phyloP scores from a whole-genome alignment of 768 basidiomycete genomes.

The Boletus sp. region DNA sequence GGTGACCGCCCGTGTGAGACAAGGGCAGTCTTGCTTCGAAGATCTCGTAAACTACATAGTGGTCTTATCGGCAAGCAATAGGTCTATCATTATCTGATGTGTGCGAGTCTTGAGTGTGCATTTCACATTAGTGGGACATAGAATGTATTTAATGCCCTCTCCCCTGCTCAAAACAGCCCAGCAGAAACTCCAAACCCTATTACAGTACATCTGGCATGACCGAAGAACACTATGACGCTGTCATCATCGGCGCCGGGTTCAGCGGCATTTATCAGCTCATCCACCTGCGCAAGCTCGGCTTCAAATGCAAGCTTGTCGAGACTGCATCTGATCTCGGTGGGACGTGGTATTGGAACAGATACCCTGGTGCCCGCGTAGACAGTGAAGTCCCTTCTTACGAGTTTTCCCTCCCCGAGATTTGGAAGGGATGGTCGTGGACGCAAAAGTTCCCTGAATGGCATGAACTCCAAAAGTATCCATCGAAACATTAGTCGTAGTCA shows the following conservation, averaged over 20 bases:
- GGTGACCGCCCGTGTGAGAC: too few relatives aligned
- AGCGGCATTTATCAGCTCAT: constrained; percentile 11
- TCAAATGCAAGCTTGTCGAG: constrained; percentile 6
- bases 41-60: background rate
- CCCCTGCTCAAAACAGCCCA: background rate
- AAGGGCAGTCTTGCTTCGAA: too few relatives aligned
- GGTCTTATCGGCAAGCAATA: background rate
- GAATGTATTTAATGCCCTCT: background rate
- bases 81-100: background rate
- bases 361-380: constrained; percentile 13
- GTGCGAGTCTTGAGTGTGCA: background rate
- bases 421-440: constrained; percentile 15
- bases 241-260: constrained; percentile 12
- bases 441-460: constrained; percentile 7
- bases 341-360: constrained; percentile 13
- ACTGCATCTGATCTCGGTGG: constrained; percentile 9
- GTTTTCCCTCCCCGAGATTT: constrained; percentile 9
- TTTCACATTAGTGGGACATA: background rate
- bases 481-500: background rate
- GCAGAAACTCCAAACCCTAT: background rate
- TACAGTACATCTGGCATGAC: background rate
- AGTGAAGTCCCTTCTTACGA: constrained; percentile 9
- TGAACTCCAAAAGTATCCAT: constrained; percentile 1
- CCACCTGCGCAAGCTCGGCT: constrained; percentile 7
- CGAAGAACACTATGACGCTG: constrained; percentile 7